Percentiles rank a stretch among this genome's conserved stretches.
Conservation (phyloP, 2,329 filamentous ascomycete species). For the Tolypocladium inflatum region DNA sequence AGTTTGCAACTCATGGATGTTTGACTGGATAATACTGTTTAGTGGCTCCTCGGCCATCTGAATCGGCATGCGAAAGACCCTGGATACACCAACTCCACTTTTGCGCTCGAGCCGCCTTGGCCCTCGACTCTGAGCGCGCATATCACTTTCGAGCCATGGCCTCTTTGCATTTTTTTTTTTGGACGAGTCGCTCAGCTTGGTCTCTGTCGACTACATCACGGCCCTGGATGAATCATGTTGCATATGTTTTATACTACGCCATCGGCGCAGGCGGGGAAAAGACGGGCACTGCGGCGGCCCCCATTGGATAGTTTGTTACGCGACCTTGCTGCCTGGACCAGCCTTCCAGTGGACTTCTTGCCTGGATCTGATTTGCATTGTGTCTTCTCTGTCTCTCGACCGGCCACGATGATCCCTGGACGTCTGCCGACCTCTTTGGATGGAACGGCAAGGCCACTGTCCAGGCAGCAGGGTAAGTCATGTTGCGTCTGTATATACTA, state of each 20-base stretch:
- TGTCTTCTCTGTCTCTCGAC: slow-evolving; percentile 5
- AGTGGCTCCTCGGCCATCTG: slow-evolving; percentile 9
- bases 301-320: slow-evolving; percentile 10
- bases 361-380: slow-evolving; percentile 9
- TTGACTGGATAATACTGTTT: slow-evolving; percentile 16
- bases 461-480: slow-evolving; percentile 46
- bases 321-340: slow-evolving; percentile 25
- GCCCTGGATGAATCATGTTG: slow-evolving; percentile 22
- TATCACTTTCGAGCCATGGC: slow-evolving; percentile 4
- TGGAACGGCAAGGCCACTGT: slow-evolving; percentile 24
- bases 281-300: slow-evolving; percentile 7
- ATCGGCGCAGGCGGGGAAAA: slow-evolving; percentile 22
- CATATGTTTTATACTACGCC: slow-evolving; percentile 17
- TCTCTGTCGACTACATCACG: slow-evolving; percentile 14
- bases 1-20: slow-evolving; percentile 17
- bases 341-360: slow-evolving; percentile 17
- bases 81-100: slow-evolving; percentile 3
- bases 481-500: slow-evolving; percentile 42
- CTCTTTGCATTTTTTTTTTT: slow-evolving; percentile 10
- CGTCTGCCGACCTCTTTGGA: slow-evolving; percentile 12
- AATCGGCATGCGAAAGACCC: slow-evolving; percentile 5
- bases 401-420: slow-evolving; percentile 5
- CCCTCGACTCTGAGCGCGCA: neutral
- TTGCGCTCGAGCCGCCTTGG: slow-evolving; percentile 1
- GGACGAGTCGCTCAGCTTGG: slow-evolving; percentile 11